A percentile compares a stretch with the other conserved stretches of the same genome.
Conservation (phyloP, 1,284 basidiomycete species). For the Stygiomarasmius scandens region DNA sequence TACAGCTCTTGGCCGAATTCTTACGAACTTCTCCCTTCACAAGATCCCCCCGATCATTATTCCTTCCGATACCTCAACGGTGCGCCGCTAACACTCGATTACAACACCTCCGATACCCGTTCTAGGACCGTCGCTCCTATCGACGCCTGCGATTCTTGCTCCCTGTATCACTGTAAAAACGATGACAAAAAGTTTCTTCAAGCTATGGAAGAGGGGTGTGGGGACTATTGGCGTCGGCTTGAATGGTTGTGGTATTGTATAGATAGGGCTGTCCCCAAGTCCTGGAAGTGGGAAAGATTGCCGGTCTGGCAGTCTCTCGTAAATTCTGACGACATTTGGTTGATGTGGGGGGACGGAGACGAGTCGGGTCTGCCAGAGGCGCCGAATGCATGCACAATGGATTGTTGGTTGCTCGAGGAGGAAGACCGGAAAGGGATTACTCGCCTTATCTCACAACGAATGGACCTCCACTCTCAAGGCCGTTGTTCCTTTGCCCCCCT, state of each 20-base stretch:
- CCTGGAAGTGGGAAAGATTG: neutral
- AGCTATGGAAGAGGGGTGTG: too few species aligned
- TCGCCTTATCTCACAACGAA: neutral
- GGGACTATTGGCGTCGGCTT: neutral
- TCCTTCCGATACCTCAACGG: too few species aligned
- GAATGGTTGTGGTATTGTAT: neutral
- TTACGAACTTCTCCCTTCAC: too few species aligned
- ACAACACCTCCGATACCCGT: too few species aligned
- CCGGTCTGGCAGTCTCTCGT: neutral
- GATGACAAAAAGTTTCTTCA: too few species aligned
- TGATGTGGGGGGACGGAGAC: neutral
- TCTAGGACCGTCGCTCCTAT: too few species aligned
- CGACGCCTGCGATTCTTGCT: too few species aligned
- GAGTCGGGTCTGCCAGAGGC: neutral
- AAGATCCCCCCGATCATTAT: too few species aligned
- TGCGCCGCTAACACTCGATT: too few species aligned
- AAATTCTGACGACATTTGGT: neutral
- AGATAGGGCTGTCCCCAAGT: neutral
- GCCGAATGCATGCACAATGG: neutral
- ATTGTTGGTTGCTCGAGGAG: too few species aligned
- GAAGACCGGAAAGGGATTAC: neutral
- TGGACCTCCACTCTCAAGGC: neutral
- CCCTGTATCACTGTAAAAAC: too few species aligned
- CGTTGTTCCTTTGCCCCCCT: neutral
- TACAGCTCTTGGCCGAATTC: too few species aligned